Evolutionary conservation across 2,329 filamentous ascomycete genomes (phyloP), one percentile per base, ranked within the genome.

Genomic region (Sporothrix mexicana): DNA sequence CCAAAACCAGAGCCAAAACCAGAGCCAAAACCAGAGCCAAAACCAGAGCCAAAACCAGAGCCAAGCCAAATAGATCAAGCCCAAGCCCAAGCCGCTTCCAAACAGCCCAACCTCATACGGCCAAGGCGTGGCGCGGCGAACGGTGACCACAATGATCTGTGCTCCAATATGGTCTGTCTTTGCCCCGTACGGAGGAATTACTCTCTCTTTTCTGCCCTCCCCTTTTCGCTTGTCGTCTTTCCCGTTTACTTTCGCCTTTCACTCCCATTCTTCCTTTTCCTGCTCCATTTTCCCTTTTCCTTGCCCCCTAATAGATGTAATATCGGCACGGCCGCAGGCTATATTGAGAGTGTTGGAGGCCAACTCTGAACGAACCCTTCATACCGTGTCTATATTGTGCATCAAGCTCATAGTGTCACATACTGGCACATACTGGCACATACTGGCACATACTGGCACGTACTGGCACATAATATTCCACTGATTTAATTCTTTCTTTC

Each of bases 311-410:
- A 64, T 64, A 64, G 36, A 20, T 12, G n/a, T 10, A 45, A 45
- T 64, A 64, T 64, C 36, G 41, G 23, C 59, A 64, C 59, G 59
- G 59, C 8, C 4, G 59, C n/a, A 64, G 59, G 36, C 59, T 45
- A 43, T 64, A 64, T 64, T 45, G 59, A 2, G 7, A 17, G 17
- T 45, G 59, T 45, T 64, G 36, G 36, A 45, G 17, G 36, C 45
- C 36, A n/a, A 36, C 30, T 36, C 30, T 36, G 30, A 36, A 41
- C 59, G n/a, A 45, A 45, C 59, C 36, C 36, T 23, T 45, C 30
- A 36, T 36, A 36, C 30, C 30, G 30, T 36, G 30, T 45, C 59
- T 43, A 45, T 45, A 64, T 64, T 64, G 9, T n/a, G 47, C 25
- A 8, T 59, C 13, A 7, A 8, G 6, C 17, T 59, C 55, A 36